Evolutionary conservation across 768 basidiomycete species (phyloP).

Genomic region (Leccinum uliginosum): DNA sequence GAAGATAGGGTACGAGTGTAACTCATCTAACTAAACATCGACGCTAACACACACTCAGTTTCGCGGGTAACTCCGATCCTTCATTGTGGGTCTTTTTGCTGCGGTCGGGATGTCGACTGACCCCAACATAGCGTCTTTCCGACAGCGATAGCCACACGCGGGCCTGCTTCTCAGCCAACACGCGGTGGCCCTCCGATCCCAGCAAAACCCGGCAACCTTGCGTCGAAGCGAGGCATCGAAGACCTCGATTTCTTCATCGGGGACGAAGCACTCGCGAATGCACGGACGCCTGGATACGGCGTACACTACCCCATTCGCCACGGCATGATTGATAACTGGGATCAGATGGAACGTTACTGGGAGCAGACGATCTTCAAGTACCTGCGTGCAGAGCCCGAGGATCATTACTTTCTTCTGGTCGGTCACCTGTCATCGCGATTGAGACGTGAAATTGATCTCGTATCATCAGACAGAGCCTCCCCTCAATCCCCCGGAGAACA

Average conservation of each 20-base stretch:
- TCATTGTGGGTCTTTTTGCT: slow-evolving; percentile 68
- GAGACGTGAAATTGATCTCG: neutral
- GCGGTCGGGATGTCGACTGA: slow-evolving; percentile 5
- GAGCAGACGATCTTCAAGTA: slow-evolving; percentile 99
- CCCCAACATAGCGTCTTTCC: slow-evolving; percentile 75
- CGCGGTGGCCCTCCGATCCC: slow-evolving; percentile 76
- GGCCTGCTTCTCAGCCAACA: slow-evolving; percentile 52
- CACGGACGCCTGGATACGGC: slow-evolving; percentile 90
- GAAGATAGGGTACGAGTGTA: slow-evolving; percentile 78
- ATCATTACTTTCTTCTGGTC: slow-evolving; percentile 96
- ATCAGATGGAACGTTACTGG: slow-evolving; percentile 99
- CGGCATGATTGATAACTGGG: slow-evolving; percentile 98
- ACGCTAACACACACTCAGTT: slow-evolving; percentile 45
- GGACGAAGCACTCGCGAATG: slow-evolving; percentile 93
- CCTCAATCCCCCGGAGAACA: slow-evolving; percentile 95
- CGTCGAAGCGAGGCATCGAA: slow-evolving; percentile 95
- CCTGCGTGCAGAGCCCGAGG: slow-evolving; percentile 95
- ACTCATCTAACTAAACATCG: neutral
- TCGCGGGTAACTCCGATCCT: slow-evolving; percentile 98
- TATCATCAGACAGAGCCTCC: slow-evolving; percentile 91
- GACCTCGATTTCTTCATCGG: slow-evolving; percentile 99
- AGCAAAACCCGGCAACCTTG: slow-evolving; percentile 84
- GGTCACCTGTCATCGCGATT: slow-evolving; percentile 29
- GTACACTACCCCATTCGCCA: slow-evolving; percentile 96
- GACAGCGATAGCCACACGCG: slow-evolving; percentile 89